These are phyloP conservation scores for Neurospora sp. DNA, from an alignment of 495 filamentous ascomycete species.

Conservation along the genomic window DNA sequence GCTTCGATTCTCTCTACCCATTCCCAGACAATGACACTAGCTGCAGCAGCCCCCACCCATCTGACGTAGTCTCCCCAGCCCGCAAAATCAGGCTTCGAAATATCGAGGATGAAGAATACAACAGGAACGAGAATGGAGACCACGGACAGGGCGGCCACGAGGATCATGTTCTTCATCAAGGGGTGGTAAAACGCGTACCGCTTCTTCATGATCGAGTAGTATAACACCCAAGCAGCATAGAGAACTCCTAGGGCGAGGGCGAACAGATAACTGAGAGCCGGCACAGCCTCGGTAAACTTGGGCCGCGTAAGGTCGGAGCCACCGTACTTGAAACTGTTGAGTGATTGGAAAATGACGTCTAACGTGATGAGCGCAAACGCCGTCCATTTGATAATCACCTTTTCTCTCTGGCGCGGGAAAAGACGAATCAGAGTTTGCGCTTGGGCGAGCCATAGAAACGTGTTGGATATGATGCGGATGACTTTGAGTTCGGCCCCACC, in stretches of 20 bases:
- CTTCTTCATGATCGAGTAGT: constrained; percentile 87
- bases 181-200: constrained; percentile 88
- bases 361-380: constrained; percentile 87
- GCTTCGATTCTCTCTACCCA: constrained; percentile 99
- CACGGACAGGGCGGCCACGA: constrained; percentile 74
- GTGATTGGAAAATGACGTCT: constrained; percentile 76
- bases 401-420: constrained; percentile 93
- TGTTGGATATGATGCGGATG: constrained; percentile 83
- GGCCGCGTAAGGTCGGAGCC: constrained; percentile 46
- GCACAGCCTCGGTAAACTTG: constrained; percentile 77
- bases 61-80: constrained; percentile 96
- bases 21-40: constrained; percentile 97
- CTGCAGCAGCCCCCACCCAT: constrained; percentile 94
- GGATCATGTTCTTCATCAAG: constrained; percentile 81
- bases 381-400: constrained; percentile 97
- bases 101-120: constrained; percentile 92
- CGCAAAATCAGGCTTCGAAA: constrained; percentile 73
- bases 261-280: constrained; percentile 89
- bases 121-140: constrained; percentile 77
- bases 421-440: constrained; percentile 91
- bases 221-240: constrained; percentile 93
- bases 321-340: constrained; percentile 70
- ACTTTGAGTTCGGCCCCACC: constrained; percentile 75
- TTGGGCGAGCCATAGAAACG: constrained; percentile 94
- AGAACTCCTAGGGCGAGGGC: constrained; percentile 78